Base-by-base conservation (phyloP, 1,139 yeast species). In the Lodderomyces oxycetoniae region DNA sequence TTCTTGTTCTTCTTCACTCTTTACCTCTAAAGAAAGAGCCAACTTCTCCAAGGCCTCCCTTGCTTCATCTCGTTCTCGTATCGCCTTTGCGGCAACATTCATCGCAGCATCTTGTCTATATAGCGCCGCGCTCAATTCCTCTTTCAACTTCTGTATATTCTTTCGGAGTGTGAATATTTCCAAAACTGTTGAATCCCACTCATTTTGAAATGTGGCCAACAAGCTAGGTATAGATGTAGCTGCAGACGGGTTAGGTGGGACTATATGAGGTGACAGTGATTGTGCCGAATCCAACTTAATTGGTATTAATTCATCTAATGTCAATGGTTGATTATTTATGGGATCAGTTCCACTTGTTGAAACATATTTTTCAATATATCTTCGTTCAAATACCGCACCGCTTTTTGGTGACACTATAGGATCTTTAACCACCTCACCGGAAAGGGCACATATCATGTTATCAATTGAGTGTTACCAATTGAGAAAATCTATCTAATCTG, bases 71-170 rank as follows among this genome's bases (percentile, higher is more conserved):
- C 93, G 59, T 48, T 87, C 95, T 38, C 68, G 67, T 7, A 80
- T 66, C 2, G 88, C 77, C 28, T 71, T 70, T 0, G 95, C 79
- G 0, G 93, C 94, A 3, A 89, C 96, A 37, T 88, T 65, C 3
- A 84, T 78, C 1, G 96, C 95, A 0, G 97, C 96, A 54, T 89
- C 97, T 45, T 83, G 84, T 46, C 80, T 84, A 50, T 87, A 88
- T 26, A 88, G 61, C 0, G 95, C 81, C 4, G 83, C 61, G 28
- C 93, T 80, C 37, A 89, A 59, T 49, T 87, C 93, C 48, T 82
- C 77, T 41, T 83, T 71, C 2, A 91, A 71, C 23, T 65, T 63
- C 33, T 69, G 74, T 32, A 89, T 64, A 46, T 82, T 89, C 52
- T 84, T 84, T 42, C 93, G 68, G 41, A 89, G 61, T 21, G 80